Conservation (phyloP, 2,329 filamentous ascomycete species). For the Bipolaris sorokiniana region DNA sequence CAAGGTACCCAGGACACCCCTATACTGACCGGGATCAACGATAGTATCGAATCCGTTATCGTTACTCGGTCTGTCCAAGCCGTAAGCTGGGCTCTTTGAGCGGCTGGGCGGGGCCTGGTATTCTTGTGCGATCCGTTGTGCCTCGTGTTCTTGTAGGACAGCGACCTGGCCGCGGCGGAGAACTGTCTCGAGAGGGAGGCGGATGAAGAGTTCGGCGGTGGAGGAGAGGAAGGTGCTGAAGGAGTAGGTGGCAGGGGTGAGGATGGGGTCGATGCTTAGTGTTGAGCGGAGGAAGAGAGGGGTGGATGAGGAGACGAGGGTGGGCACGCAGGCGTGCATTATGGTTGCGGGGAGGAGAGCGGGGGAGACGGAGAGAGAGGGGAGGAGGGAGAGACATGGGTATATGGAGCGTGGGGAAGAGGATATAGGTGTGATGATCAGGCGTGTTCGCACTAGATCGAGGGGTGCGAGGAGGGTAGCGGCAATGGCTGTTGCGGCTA, state of each 20-base stretch:
- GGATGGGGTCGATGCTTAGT: constrained; percentile 79
- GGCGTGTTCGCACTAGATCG: constrained; percentile 83
- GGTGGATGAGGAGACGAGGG: constrained; percentile 79
- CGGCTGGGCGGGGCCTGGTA: constrained; percentile 31
- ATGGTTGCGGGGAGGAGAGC: constrained; percentile 81
- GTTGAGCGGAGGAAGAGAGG: constrained; percentile 87
- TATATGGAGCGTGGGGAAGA: constrained; percentile 78
- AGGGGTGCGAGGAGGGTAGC: constrained; percentile 84
- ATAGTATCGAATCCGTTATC: constrained; percentile 67
- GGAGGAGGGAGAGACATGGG: constrained; percentile 76
- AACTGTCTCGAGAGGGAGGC: constrained; percentile 90
- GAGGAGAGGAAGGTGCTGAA: constrained; percentile 82
- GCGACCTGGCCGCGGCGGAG: constrained; percentile 85
- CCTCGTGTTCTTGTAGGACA: constrained; percentile 55
- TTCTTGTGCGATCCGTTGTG: constrained; percentile 32
- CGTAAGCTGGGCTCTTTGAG: constrained; percentile 26
- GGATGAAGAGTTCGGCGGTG: constrained; percentile 79
- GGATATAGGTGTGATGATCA: constrained; percentile 83
- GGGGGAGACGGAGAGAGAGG: constrained; percentile 70
- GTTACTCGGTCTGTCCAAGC: constrained; percentile 19
- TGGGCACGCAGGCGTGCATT: constrained; percentile 83
- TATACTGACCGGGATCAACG: constrained; percentile 79
- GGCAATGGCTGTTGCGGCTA: constrained; percentile 70
- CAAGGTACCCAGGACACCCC: constrained; percentile 89
- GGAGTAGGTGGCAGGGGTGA: constrained; percentile 82